Evolutionary conservation across 768 basidiomycete species (phyloP), one percentile per base, ranked within the genome.

Genomic region (Suillus cothurnatus): DNA sequence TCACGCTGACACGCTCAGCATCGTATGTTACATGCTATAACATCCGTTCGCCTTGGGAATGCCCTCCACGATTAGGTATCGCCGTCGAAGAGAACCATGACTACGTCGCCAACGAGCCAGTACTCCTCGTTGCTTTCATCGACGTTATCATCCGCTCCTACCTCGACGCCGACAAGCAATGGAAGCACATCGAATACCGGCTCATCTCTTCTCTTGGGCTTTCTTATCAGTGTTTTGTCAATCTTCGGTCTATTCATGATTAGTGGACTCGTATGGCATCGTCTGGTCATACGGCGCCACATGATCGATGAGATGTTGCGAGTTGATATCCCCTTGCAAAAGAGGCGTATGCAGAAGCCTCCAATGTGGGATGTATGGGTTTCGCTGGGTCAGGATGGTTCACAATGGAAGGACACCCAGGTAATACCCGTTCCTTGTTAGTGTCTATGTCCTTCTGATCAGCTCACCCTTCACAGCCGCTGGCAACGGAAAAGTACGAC

Each of bases 221-320:
- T 76, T 63, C 73, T 76, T 39, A 64, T 76, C 61, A 71, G 66
- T n/a, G 68, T 74, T n/a, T 65, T 76, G 49, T 72, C 76, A 0
- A 49, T 76, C 28, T 76, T 76, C 56, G 74, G 70, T 1, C 38
- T 77, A 45, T 78, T 76, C 63, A 74, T 78, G 72, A 58, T 64
- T 14, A 64, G 63, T 63, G 77, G 75, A 8, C 63, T 77, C 4
- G 52, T 74, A 59, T 76, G 76, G 76, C 76, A 73, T 49, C 76
- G 77, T 50, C 77, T 76, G n/a, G 68, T 77, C 26, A 43, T 62
- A 2, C 71, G 76, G 23, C 76, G 76, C 32, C 75, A 61, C 1
- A 63, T 61, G 2, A 77, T 78, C 41, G 75, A 78, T 0, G 67
- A 67, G 17, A 68, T 58, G 66, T 64, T 71, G 61, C 56, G 34